A percentile compares a stretch with the other conserved stretches of the same genome.
These are phyloP conservation scores for Rostrohypoxylon terebratum DNA, from an alignment of 495 filamentous ascomycete species.

Conservation along the genomic window DNA sequence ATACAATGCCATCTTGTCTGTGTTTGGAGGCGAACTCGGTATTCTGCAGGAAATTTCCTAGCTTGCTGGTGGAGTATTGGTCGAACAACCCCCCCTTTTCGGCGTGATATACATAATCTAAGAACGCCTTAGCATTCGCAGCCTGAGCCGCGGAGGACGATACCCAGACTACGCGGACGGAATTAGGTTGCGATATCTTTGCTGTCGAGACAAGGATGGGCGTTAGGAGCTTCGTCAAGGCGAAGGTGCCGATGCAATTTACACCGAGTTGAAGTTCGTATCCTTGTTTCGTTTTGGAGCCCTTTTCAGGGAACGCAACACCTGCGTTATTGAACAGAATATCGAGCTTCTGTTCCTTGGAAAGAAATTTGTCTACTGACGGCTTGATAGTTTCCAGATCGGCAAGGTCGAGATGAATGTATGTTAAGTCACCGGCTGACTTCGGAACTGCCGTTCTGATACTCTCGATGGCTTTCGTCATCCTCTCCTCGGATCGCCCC, in stretches of 20 bases:
- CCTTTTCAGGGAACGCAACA: conserved; percentile 42
- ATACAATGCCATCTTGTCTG: conserved; percentile 47
- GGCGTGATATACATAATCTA: conserved; percentile 30
- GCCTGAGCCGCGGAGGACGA: conserved; percentile 50
- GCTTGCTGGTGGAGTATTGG: conserved; percentile 56
- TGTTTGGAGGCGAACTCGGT: conserved; percentile 52
- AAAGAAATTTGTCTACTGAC: conserved; percentile 39
- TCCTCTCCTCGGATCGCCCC: conserved; percentile 56
- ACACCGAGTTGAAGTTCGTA: conserved; percentile 55
- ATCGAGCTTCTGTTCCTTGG: conserved; percentile 42
- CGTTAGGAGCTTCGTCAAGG: conserved; percentile 57
- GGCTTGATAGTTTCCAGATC: conserved; percentile 47
- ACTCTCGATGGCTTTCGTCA: conserved; percentile 44
- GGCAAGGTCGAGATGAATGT: conserved; percentile 48
- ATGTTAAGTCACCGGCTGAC: conserved; percentile 42
- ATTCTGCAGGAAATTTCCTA: conserved; percentile 52
- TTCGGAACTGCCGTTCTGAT: conserved; percentile 43
- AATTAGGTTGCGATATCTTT: conserved; percentile 40
- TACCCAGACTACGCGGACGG: conserved; percentile 61
- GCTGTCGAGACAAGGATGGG: conserved; percentile 50
- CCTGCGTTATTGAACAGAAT: conserved; percentile 55
- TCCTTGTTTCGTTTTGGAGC: conserved; percentile 48
- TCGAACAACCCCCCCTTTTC: conserved; percentile 8
- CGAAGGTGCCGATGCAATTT: conserved; percentile 54
- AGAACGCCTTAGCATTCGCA: conserved; percentile 14